Percentiles rank a stretch among this genome's conserved stretches.
phyloP scores from a whole-genome alignment of 208 protist genomes.

The Acanthamoeba culbertsoni region DNA sequence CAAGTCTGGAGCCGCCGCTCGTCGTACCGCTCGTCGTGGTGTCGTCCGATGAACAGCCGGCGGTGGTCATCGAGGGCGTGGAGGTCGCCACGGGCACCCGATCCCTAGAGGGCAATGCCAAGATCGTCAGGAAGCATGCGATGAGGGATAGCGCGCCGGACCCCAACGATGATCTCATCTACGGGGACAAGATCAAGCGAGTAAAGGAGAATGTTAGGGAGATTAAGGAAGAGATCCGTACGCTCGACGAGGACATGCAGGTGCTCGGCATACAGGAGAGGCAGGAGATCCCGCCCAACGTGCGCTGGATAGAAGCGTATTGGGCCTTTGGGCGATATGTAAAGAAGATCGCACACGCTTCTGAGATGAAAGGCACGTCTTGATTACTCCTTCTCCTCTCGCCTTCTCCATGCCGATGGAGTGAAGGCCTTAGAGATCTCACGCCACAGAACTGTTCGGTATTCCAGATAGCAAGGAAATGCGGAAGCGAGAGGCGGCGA shows the following conservation, averaged over 20 bases:
- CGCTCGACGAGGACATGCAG: neutral
- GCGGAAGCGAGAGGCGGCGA: neutral
- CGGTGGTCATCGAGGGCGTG: neutral
- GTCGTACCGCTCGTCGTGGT: too few relatives aligned
- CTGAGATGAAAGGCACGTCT: neutral
- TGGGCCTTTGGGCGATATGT: slow-evolving; percentile 22
- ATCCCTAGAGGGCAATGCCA: too few relatives aligned
- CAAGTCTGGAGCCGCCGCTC: too few relatives aligned
- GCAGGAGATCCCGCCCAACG: neutral
- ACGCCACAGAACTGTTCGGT: neutral
- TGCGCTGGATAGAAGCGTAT: neutral
- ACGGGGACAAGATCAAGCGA: neutral
- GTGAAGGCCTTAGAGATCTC: neutral
- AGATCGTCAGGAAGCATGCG: neutral
- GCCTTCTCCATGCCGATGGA: neutral
- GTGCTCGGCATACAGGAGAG: slow-evolving; percentile 9
- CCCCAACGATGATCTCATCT: neutral
- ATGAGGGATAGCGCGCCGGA: neutral
- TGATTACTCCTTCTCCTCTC: neutral
- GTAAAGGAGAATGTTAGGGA: neutral
- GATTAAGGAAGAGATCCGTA: neutral
- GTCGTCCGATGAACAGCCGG: neutral
- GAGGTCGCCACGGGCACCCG: too few relatives aligned
- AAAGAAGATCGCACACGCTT: neutral
- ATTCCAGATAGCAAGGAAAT: neutral